A percentile compares a stretch with the other conserved stretches of the same genome.
Evolutionary conservation across 1,139 yeast species (phyloP).

Genomic region (Saccharomyces hybrid): DNA sequence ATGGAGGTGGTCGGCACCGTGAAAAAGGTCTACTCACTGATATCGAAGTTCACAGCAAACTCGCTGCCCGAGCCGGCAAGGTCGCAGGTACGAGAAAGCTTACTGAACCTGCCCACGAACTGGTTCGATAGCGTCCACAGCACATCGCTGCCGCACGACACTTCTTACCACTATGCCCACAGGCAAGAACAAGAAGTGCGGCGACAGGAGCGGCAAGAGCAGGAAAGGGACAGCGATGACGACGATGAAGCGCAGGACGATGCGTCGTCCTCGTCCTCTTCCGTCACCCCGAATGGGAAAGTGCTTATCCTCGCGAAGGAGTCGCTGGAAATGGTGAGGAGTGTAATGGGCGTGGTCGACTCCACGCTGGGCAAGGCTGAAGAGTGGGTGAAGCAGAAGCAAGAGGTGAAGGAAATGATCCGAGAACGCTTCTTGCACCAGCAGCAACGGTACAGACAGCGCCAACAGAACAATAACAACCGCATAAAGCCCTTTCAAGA

Average conservation of each 20-base stretch:
- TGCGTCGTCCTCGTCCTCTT: not conserved
- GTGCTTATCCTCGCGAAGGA: constrained; percentile 81
- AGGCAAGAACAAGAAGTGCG: constrained; percentile 5
- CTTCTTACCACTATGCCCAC: constrained; percentile 3
- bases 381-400: constrained; percentile 59
- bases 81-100: constrained; percentile 69
- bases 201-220: not conserved
- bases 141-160: not conserved
- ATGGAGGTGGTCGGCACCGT: constrained; percentile 84
- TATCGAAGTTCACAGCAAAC: constrained; percentile 74
- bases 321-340: constrained; percentile 78
- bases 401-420: constrained; percentile 29
- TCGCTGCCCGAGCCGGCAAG: constrained; percentile 80
- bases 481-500: not conserved
- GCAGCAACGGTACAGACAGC: constrained; percentile 7
- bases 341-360: constrained; percentile 75
- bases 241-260: not conserved
- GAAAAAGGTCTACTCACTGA: constrained; percentile 76
- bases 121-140: constrained; percentile 42
- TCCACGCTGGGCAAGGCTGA: constrained; percentile 81
- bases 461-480: not conserved
- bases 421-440: constrained; percentile 22
- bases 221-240: not conserved
- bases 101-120: constrained; percentile 64
- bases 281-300: constrained; percentile 50